Evolutionary conservation across 1,139 yeast species (phyloP), one percentile per base, ranked within the genome.

Genomic region (Yamadazyma conglobata): DNA sequence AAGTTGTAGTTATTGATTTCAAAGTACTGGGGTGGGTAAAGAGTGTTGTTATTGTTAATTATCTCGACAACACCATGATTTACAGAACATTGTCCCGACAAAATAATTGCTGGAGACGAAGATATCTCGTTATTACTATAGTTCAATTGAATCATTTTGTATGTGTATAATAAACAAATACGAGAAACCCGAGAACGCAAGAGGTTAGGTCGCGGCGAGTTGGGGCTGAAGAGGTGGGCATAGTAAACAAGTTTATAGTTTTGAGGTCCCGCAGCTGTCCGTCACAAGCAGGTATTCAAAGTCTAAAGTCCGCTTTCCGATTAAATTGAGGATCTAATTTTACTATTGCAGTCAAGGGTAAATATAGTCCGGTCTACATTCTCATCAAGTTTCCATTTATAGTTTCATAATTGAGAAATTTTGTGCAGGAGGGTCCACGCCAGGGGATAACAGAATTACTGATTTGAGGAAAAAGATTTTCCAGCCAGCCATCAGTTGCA

Each of bases 1-100:
- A 88, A 91, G 38, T 71, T 70, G 2, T 82, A 79, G 25, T 73
- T 64, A 34, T 79, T 76, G 7, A 88, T 75, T 38, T 89, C 94
- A 48, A 72, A 83, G 33, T 70, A 62, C 46, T 78, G 81, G 0
- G 88, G 75, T 0, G 96, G 94, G 39, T 76, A 83, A 21, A 71
- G 71, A 28, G 55, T 50, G 39, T 67, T 64, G 17, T 60, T 54
- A 43, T 73, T 64, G 34, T 66, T 64, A 28, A 52, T 46, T 34
- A 68, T 58, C 15, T 57, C 54, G 11, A 68, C 42, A 0, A 58
- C 38, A 0, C 70, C 70, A 1, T 35, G 37, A 2, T 28, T 24
- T 7, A 47, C 19, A 12, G 10, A 4, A 17, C 26, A 22, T 2
- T 37, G 34, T 2, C 50, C 31, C 15, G 57, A 49, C 3, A 68